phyloP scores from a whole-genome alignment of 257 asterid genomes.

The Lavandula angustifolia region DNA sequence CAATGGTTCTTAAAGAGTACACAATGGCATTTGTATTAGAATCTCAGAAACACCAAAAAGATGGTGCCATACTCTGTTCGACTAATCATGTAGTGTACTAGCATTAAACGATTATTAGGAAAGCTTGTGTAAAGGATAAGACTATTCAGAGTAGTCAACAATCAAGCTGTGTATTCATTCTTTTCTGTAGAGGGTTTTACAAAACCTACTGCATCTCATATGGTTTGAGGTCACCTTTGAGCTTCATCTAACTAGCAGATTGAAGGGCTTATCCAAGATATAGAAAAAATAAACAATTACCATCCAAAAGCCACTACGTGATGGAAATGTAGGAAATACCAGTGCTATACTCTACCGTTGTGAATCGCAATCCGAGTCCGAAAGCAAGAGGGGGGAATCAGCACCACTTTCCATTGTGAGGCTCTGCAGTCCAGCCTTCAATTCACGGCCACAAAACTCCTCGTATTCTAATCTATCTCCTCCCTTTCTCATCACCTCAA shows the following conservation, averaged over 20 bases:
- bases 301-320: no score
- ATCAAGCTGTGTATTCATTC: conserved; percentile 33
- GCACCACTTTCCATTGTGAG: conserved; percentile 39
- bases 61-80: neutral
- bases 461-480: conserved; percentile 76
- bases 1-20: no score
- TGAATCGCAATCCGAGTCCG: conserved; percentile 35
- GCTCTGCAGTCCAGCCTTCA: conserved; percentile 73
- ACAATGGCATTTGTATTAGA: no score
- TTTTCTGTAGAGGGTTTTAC: conserved; percentile 31
- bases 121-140: no score
- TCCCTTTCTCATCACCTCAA: conserved; percentile 87
- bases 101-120: neutral
- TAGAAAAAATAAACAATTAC: neutral
- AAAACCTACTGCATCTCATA: conserved; percentile 33
- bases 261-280: conserved; percentile 15
- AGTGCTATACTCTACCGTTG: conserved; percentile 36
- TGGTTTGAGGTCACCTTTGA: conserved; percentile 27
- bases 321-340: no score
- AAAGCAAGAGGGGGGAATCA: conserved; percentile 49
- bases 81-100: neutral
- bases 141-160: neutral
- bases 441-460: conserved; percentile 67
- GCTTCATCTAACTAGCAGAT: conserved; percentile 36
- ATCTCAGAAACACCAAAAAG: neutral